Conservation (phyloP, 192 early-diverging fungal species). For the Coemansia sp. region DNA sequence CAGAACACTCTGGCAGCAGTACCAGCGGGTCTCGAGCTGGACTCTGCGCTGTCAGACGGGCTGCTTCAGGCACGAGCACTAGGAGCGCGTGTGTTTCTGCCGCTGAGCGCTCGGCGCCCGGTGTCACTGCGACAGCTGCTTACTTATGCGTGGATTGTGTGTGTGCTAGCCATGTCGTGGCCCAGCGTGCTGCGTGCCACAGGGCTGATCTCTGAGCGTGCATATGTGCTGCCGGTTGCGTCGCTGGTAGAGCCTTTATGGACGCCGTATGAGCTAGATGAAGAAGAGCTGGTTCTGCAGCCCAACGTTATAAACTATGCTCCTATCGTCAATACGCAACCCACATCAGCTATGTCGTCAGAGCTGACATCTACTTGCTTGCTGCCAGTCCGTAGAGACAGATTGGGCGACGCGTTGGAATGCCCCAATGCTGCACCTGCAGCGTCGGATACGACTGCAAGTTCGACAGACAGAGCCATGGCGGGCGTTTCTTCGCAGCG, state of each 20-base stretch:
- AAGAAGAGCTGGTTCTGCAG: constrained; percentile 12
- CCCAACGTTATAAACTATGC: constrained; percentile 3
- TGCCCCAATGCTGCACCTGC: neutral
- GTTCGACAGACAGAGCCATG: neutral
- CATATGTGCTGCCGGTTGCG: constrained; percentile 38
- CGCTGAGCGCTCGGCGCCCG: constrained; percentile 10
- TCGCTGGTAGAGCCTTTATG: constrained; percentile 48
- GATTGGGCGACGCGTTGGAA: neutral
- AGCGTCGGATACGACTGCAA: neutral
- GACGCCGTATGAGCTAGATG: constrained; percentile 16
- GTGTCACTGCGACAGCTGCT: constrained; percentile 27
- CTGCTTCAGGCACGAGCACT: constrained; percentile 29
- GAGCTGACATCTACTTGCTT: neutral
- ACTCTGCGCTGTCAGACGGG: constrained; percentile 28
- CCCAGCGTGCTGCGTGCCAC: constrained; percentile 46
- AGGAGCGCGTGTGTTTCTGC: constrained; percentile 40
- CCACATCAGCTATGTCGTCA: neutral
- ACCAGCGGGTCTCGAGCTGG: constrained; percentile 12
- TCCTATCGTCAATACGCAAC: neutral
- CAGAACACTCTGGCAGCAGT: constrained; percentile 10
- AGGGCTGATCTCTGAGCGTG: constrained; percentile 49
- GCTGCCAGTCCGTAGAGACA: too few relatives aligned
- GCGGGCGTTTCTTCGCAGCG: neutral
- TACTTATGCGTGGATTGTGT: constrained; percentile 41
- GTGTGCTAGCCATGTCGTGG: constrained; percentile 46